phyloP scores from a whole-genome alignment of 108 stramenopile species.

The Skeletonema tropicum region DNA sequence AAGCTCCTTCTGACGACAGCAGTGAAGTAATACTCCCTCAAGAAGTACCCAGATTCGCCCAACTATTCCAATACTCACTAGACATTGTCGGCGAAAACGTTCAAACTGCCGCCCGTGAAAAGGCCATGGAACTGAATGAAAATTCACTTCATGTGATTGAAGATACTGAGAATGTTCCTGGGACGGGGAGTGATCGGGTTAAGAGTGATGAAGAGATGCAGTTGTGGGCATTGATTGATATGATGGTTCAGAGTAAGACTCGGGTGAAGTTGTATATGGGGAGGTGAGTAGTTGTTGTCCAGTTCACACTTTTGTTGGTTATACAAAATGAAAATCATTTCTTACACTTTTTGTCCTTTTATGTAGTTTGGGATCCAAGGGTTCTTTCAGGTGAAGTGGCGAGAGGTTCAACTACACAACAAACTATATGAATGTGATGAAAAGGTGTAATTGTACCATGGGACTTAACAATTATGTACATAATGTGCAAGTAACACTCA shows the following conservation, averaged over 20 bases:
- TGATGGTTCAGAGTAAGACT: constrained; percentile 88
- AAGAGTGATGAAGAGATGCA: constrained; percentile 63
- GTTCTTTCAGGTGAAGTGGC: no score
- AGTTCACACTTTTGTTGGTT: no score
- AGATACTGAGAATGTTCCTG: background rate
- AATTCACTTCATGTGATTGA: constrained; percentile 6
- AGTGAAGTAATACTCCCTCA: background rate
- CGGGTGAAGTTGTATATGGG: constrained; percentile 74
- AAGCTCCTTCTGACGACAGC: no score
- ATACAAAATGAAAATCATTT: no score
- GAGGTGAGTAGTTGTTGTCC: no score
- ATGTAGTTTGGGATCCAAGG: no score
- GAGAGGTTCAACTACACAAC: no score
- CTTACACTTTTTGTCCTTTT: no score
- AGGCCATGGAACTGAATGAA: constrained; percentile 26
- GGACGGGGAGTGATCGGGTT: background rate
- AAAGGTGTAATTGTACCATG: no score
- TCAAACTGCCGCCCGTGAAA: constrained; percentile 57
- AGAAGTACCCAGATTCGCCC: constrained; percentile 41
- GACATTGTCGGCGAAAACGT: constrained; percentile 65
- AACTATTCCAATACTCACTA: constrained; percentile 48
- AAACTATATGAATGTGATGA: no score
- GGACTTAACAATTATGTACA: no score
- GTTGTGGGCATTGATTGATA: constrained; percentile 82
- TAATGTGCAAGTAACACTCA: no score